Evolutionary conservation across 2,329 filamentous ascomycete genomes (phyloP).

Genomic region (Colletotrichum sojae): DNA sequence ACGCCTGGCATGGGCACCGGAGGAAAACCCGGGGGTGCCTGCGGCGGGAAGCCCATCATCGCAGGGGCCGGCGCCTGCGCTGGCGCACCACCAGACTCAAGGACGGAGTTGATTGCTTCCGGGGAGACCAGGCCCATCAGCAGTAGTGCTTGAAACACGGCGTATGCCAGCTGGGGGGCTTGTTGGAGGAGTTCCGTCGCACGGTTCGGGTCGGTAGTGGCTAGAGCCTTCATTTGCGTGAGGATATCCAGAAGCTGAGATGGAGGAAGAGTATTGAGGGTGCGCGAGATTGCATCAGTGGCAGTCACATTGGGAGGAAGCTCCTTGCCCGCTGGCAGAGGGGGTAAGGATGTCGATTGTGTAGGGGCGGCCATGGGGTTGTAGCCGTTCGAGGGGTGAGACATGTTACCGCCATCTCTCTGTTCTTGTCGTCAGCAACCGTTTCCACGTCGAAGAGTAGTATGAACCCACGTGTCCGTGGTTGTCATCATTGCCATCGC

Average conservation of each 20-base stretch:
- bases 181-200: conserved; percentile 89
- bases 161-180: conserved; percentile 93
- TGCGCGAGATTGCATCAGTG: conserved; percentile 92
- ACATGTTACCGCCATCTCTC: conserved; percentile 36
- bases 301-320: conserved; percentile 86
- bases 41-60: conserved; percentile 42
- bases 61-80: conserved; percentile 49
- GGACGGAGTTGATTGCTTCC: conserved; percentile 83
- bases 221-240: conserved; percentile 92
- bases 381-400: conserved; percentile 51
- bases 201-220: conserved; percentile 84
- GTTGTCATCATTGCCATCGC: conserved; percentile 72
- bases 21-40: conserved; percentile 51
- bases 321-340: conserved; percentile 87
- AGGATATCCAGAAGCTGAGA: conserved; percentile 94
- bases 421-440: conserved; percentile 19
- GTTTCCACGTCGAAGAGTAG: background rate
- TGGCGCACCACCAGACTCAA: conserved; percentile 70
- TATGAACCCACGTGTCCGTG: conserved; percentile 39
- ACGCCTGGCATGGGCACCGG: conserved; percentile 49
- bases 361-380: conserved; percentile 44
- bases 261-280: conserved; percentile 87
- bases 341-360: conserved; percentile 75
- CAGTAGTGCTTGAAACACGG: conserved; percentile 93
- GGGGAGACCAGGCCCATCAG: conserved; percentile 94